These are phyloP conservation scores for Alternaria panax DNA, from an alignment of 2,329 filamentous ascomycete genomes.

Conservation along the genomic window DNA sequence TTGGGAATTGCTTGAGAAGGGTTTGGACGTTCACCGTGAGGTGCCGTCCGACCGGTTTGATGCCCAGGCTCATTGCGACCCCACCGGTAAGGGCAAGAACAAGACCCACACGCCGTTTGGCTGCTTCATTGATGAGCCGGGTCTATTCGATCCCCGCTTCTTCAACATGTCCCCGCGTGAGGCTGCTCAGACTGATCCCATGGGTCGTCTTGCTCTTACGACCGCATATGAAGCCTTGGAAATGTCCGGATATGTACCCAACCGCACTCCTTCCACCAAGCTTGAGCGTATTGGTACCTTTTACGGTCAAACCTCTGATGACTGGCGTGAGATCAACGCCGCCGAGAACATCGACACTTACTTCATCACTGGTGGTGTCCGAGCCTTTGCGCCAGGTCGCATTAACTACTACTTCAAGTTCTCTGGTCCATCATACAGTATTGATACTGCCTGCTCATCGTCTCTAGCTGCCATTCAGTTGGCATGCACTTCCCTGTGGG, in stretches of 20 bases:
- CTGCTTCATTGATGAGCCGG: slow-evolving; percentile 78
- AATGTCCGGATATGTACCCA: slow-evolving; percentile 78
- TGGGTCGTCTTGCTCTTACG: slow-evolving; percentile 77
- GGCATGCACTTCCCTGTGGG: slow-evolving; percentile 75
- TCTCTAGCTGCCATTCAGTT: slow-evolving; percentile 75
- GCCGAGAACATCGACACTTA: slow-evolving; percentile 74
- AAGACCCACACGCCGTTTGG: slow-evolving; percentile 79
- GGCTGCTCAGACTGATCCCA: slow-evolving; percentile 80
- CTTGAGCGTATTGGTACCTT: slow-evolving; percentile 73
- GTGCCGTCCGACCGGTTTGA: slow-evolving; percentile 77
- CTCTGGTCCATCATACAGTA: slow-evolving; percentile 72
- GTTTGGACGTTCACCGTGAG: slow-evolving; percentile 74
- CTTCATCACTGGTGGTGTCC: slow-evolving; percentile 70
- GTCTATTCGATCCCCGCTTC: slow-evolving; percentile 81
- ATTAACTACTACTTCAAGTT: slow-evolving; percentile 83
- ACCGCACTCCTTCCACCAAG: slow-evolving; percentile 72
- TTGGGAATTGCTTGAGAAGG: slow-evolving; percentile 77
- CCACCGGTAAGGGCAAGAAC: slow-evolving; percentile 75
- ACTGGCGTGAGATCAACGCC: slow-evolving; percentile 78
- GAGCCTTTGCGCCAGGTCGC: slow-evolving; percentile 68
- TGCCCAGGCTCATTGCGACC: slow-evolving; percentile 73
- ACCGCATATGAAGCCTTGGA: slow-evolving; percentile 84
- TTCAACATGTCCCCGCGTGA: slow-evolving; percentile 89
- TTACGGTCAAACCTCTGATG: slow-evolving; percentile 77
- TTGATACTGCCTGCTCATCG: slow-evolving; percentile 82